Conservation (phyloP, 1,139 yeast species). For the Candida smagusa region DNA sequence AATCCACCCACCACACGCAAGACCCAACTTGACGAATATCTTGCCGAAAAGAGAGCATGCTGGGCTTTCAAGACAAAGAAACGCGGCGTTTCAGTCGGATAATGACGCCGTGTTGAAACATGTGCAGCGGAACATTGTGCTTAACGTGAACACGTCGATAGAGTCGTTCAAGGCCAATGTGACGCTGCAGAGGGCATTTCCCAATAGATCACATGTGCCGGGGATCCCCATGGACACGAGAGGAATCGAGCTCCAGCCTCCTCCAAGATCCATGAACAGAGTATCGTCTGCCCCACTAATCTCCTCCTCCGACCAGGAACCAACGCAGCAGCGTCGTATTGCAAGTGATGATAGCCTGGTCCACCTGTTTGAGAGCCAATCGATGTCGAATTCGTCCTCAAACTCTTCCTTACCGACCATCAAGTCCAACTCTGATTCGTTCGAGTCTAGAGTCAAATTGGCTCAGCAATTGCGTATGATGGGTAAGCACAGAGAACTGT, state of each 20-base stretch:
- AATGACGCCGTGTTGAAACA: constrained; percentile 6
- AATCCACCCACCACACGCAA: background rate
- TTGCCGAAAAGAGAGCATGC: constrained; percentile 6
- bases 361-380: background rate
- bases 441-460: constrained; percentile 43
- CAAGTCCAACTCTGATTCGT: background rate
- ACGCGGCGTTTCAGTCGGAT: constrained; percentile 16
- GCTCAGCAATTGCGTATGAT: constrained; percentile 55
- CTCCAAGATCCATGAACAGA: constrained; percentile 8
- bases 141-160: constrained; percentile 22
- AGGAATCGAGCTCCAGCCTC: constrained; percentile 5
- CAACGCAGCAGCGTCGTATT: background rate
- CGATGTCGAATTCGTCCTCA: background rate
- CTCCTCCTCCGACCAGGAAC: background rate
- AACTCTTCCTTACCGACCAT: background rate
- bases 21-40: constrained; percentile 8
- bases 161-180: constrained; percentile 30
- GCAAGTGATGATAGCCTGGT: background rate
- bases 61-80: constrained; percentile 13
- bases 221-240: background rate
- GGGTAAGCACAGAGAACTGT: constrained; percentile 66
- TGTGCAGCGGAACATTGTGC: constrained; percentile 9
- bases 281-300: constrained; percentile 6
- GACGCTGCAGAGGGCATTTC: constrained; percentile 5
- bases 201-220: background rate